phyloP scores from a whole-genome alignment of 371 early-diverging fungal genomes.

The Apophysomyces variabilis region DNA sequence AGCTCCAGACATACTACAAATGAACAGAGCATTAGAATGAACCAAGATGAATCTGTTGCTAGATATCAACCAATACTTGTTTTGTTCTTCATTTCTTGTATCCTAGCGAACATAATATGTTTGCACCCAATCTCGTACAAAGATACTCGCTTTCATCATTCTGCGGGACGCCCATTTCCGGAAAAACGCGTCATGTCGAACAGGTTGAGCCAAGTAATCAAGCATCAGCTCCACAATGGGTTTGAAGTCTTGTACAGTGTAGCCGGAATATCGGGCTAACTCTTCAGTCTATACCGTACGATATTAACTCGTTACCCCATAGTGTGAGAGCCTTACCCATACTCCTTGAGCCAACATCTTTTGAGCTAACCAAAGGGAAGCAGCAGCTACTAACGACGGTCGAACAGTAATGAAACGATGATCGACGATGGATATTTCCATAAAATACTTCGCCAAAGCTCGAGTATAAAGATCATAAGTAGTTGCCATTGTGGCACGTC shows the following conservation, averaged over 20 bases:
- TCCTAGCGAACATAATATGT: slow-evolving; percentile 30
- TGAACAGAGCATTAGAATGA: no score
- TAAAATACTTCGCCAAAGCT: slow-evolving; percentile 94
- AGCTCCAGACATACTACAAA: no score
- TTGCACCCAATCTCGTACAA: slow-evolving; percentile 67
- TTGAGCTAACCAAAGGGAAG: slow-evolving; percentile 88
- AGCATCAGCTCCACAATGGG: slow-evolving; percentile 69
- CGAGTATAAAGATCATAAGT: slow-evolving; percentile 87
- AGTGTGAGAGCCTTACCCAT: slow-evolving; percentile 67
- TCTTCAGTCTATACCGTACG: slow-evolving; percentile 50
- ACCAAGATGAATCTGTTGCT: no score
- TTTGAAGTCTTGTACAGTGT: slow-evolving; percentile 67
- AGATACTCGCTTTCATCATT: slow-evolving; percentile 78
- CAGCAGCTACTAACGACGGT: slow-evolving; percentile 86
- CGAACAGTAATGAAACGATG: slow-evolving; percentile 75
- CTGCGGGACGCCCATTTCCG: slow-evolving; percentile 80
- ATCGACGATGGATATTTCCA: slow-evolving; percentile 94
- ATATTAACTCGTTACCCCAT: not conserved
- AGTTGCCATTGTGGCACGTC: slow-evolving; percentile 89
- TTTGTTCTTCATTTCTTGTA: not conserved
- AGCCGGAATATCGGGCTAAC: slow-evolving; percentile 77
- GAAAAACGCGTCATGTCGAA: slow-evolving; percentile 69
- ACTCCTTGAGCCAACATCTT: slow-evolving; percentile 78
- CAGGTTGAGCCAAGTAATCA: slow-evolving; percentile 62
- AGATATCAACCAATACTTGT: no score